Percentiles rank a stretch among this genome's conserved stretches.
Evolutionary conservation across 768 basidiomycete species (phyloP).

Genomic region (Dioszegia crocea): DNA sequence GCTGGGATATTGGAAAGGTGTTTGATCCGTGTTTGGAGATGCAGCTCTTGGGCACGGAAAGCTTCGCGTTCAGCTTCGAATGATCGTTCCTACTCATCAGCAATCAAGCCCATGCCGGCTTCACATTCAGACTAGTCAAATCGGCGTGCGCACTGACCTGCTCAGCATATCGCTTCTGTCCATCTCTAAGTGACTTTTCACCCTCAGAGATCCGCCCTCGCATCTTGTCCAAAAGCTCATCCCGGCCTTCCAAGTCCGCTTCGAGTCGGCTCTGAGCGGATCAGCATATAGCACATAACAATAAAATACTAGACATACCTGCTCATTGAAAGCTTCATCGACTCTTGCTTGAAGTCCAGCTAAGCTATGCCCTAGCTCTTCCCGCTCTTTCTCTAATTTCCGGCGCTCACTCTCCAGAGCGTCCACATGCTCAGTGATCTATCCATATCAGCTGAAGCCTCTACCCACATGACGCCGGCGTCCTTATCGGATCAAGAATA

Average conservation of each 20-base stretch:
- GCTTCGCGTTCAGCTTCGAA: constrained; percentile 44
- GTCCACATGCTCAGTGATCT: constrained; percentile 10
- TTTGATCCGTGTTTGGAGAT: constrained; percentile 21
- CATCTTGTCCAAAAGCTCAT: constrained; percentile 31
- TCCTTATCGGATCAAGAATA: too few species aligned
- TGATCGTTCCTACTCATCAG: constrained; percentile 28
- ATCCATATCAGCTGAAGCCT: background rate
- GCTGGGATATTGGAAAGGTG: constrained; percentile 2
- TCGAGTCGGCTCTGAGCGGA: constrained; percentile 30
- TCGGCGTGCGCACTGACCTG: constrained; percentile 27
- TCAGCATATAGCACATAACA: background rate
- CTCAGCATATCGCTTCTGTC: constrained; percentile 34
- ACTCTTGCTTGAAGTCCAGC: constrained; percentile 12
- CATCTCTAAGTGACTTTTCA: constrained; percentile 30
- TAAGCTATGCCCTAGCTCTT: constrained; percentile 14
- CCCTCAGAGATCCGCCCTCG: constrained; percentile 18
- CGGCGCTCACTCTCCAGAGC: constrained; percentile 4
- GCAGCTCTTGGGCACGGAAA: constrained; percentile 33
- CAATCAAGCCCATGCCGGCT: background rate
- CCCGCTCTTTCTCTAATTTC: constrained; percentile 9
- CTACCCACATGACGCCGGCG: too few species aligned
- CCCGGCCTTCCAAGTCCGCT: constrained; percentile 32
- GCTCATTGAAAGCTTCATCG: constrained; percentile 31
- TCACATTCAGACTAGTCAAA: background rate
- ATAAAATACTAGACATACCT: constrained; percentile 16